Conservation (phyloP, 345 rosid species). For the Salix koriyanagi region DNA sequence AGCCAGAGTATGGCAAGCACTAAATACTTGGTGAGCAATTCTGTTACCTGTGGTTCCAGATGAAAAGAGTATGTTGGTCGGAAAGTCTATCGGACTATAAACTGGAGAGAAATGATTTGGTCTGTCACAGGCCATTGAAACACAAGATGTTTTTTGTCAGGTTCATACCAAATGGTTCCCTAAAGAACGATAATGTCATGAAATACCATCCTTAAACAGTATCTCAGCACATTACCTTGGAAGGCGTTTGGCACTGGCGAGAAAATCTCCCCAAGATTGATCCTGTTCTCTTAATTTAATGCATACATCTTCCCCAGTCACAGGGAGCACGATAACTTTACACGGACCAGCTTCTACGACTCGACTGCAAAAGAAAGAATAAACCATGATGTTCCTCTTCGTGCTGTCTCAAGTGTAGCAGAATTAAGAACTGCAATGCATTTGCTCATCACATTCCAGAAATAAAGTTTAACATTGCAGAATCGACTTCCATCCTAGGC, state of each 20-base stretch:
- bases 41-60: conserved; percentile 84
- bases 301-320: conserved; percentile 39
- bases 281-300: conserved; percentile 65
- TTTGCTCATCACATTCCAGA: neutral
- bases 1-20: neutral
- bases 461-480: no score
- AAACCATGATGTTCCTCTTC: neutral
- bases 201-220: neutral
- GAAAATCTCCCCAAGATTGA: conserved; percentile 61
- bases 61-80: conserved; percentile 79
- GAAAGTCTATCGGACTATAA: conserved; percentile 52
- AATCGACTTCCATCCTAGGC: no score
- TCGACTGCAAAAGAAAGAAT: conserved; percentile 44
- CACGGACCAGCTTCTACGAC: conserved; percentile 70
- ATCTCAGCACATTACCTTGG: conserved; percentile 39
- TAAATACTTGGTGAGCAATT: neutral
- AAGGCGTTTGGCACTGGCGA: conserved; percentile 32
- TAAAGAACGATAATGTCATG: no score
- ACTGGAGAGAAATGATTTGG: conserved; percentile 39
- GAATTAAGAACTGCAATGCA: neutral
- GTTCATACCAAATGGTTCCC: no score
- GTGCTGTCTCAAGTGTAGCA: neutral
- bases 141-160: neutral
- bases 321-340: conserved; percentile 73
- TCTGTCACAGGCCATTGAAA: conserved; percentile 27